These are phyloP conservation scores for Fusarium phyllophilum DNA, from an alignment of 2,329 filamentous ascomycete species.

Conservation along the genomic window DNA sequence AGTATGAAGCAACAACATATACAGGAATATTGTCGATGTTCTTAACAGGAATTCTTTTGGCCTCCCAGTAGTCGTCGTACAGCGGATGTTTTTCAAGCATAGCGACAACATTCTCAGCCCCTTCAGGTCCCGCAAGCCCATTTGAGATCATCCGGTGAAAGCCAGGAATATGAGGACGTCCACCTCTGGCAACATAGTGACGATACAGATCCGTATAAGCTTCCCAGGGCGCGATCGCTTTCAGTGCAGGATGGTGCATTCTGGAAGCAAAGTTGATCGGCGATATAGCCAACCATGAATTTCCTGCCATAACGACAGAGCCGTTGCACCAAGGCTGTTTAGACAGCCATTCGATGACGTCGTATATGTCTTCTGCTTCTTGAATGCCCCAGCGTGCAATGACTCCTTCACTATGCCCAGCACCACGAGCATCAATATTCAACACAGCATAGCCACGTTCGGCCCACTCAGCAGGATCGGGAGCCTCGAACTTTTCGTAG, in stretches of 20 bases:
- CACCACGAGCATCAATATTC: conserved; percentile 9
- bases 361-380: conserved; percentile 19
- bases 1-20: conserved; percentile 2
- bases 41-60: not conserved
- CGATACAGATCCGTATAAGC: conserved; percentile 8
- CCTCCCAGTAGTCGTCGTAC: conserved; percentile 1
- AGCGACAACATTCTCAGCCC: not conserved
- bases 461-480: conserved; percentile 13
- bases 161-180: conserved; percentile 19
- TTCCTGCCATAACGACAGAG: conserved; percentile 9
- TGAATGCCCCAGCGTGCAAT: conserved; percentile 8
- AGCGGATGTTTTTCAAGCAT: not conserved
- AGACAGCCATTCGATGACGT: conserved; percentile 6
- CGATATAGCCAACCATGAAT: conserved; percentile 15
- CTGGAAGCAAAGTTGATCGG: conserved; percentile 11
- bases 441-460: conserved; percentile 2
- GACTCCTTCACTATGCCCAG: not conserved
- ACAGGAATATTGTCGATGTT: not conserved
- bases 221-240: conserved; percentile 27
- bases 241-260: not conserved
- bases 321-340: conserved; percentile 12
- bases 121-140: not conserved
- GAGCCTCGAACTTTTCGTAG: conserved; percentile 23
- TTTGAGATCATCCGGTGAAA: conserved; percentile 29
- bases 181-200: conserved; percentile 41